Conservation (phyloP, 768 basidiomycete species). For the Suillus lakei region DNA sequence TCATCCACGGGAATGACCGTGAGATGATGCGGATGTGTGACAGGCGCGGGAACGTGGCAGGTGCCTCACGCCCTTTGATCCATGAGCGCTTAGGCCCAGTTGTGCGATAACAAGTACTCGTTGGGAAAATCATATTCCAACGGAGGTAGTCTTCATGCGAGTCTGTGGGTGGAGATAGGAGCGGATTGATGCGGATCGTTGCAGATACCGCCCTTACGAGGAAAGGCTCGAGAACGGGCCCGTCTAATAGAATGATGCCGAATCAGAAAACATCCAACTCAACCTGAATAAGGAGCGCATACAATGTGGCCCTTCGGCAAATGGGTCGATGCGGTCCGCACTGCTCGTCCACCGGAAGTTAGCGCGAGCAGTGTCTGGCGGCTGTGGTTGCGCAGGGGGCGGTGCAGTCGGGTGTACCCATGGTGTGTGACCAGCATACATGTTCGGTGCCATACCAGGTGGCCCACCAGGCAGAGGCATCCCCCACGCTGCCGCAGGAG, state of each 20-base stretch:
- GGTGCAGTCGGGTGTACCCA: conserved; percentile 30
- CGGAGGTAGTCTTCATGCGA: conserved; percentile 55
- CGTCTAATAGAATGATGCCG: conserved; percentile 47
- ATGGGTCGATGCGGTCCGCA: conserved; percentile 39
- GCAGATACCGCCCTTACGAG: conserved; percentile 55
- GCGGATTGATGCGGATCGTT: conserved; percentile 59
- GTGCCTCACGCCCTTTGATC: conserved; percentile 64
- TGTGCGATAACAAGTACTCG: conserved; percentile 64
- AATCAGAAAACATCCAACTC: conserved; percentile 14
- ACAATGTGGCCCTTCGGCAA: conserved; percentile 49
- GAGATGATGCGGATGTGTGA: conserved; percentile 57
- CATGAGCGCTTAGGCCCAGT: conserved; percentile 68
- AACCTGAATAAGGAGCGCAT: conserved; percentile 20
- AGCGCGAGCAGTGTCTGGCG: conserved; percentile 30
- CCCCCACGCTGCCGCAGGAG: conserved; percentile 34
- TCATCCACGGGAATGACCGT: conserved; percentile 57
- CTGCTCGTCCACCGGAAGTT: conserved; percentile 34
- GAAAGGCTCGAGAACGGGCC: conserved; percentile 72
- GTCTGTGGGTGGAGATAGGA: conserved; percentile 54
- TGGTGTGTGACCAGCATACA: conserved; percentile 27
- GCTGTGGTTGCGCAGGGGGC: conserved; percentile 23
- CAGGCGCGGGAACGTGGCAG: conserved; percentile 69
- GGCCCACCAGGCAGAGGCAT: conserved; percentile 15
- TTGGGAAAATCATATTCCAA: conserved; percentile 77
- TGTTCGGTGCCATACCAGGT: conserved; percentile 29